Conservation (phyloP, 1,139 yeast species). For the Debaryomyces fabryi region DNA sequence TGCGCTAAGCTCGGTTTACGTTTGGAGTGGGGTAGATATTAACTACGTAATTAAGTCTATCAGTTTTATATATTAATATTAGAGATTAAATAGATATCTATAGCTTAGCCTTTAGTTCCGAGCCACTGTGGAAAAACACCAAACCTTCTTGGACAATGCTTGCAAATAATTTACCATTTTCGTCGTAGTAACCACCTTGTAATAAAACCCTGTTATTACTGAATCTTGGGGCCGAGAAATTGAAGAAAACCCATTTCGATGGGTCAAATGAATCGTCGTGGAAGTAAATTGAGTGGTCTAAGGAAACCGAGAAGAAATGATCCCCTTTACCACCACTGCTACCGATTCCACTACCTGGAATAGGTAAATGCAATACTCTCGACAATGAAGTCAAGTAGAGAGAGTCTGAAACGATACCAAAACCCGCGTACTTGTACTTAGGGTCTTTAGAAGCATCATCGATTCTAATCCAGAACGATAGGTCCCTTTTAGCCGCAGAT, state of each 20-base stretch:
- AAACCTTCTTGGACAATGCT: conserved; percentile 48
- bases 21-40: not conserved
- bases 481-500: conserved; percentile 34
- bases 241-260: conserved; percentile 40
- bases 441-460: conserved; percentile 25
- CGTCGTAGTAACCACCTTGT: conserved; percentile 37
- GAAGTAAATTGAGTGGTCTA: conserved; percentile 46
- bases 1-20: not conserved
- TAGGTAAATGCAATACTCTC: conserved; percentile 31
- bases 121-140: conserved; percentile 35
- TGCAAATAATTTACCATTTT: conserved; percentile 39
- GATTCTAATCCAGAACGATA: conserved; percentile 35
- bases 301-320: conserved; percentile 41
- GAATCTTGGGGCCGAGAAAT: conserved; percentile 37
- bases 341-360: conserved; percentile 20
- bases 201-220: conserved; percentile 44
- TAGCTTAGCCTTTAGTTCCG: conserved; percentile 34
- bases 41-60: not conserved
- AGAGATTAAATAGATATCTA: conserved; percentile 13
- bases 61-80: not conserved
- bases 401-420: conserved; percentile 39
- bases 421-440: conserved; percentile 28
- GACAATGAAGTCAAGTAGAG: conserved; percentile 35
- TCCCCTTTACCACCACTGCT: conserved; percentile 22
- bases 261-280: conserved; percentile 50